Conservation (phyloP, 202 grass and related monocot genomes). For the Zoysia matrella region DNA sequence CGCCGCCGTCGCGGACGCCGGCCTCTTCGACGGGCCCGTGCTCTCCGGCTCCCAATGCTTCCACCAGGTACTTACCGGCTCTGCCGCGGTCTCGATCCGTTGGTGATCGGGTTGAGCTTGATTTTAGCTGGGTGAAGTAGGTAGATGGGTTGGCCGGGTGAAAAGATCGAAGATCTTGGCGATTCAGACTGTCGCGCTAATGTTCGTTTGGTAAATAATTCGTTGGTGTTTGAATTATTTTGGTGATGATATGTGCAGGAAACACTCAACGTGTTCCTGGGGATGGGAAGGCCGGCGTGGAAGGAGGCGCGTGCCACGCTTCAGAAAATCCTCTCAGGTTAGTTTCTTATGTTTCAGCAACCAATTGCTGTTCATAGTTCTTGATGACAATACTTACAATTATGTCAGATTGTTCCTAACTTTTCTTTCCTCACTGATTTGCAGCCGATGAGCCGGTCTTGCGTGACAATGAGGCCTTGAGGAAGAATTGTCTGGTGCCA, state of each 20-base stretch:
- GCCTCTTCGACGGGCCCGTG: constrained; percentile 77
- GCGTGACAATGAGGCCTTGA: constrained; percentile 80
- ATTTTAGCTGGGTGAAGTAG: background rate
- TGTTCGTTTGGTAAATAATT: background rate
- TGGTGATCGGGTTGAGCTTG: background rate
- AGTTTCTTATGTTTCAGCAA: background rate
- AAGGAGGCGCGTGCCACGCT: constrained; percentile 90
- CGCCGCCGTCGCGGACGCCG: constrained; percentile 68
- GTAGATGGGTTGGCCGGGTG: background rate
- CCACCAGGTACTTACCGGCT: constrained; percentile 45
- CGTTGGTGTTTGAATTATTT: background rate
- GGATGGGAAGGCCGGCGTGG: constrained; percentile 84
- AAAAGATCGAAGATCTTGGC: background rate
- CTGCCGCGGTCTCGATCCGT: background rate
- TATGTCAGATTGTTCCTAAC: too few species aligned
- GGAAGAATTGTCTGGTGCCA: constrained; percentile 74
- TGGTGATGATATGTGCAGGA: constrained; percentile 47
- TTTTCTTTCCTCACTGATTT: constrained; percentile 12
- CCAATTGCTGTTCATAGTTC: background rate
- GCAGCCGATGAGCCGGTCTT: constrained; percentile 78
- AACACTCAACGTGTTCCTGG: constrained; percentile 89
- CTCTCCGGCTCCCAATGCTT: constrained; percentile 78
- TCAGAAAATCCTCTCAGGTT: constrained; percentile 85
- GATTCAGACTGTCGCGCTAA: background rate
- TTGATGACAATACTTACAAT: too few species aligned